These are phyloP conservation scores for Hypoxylon sp. DNA, from an alignment of 2,329 filamentous ascomycete genomes.

Conservation along the genomic window DNA sequence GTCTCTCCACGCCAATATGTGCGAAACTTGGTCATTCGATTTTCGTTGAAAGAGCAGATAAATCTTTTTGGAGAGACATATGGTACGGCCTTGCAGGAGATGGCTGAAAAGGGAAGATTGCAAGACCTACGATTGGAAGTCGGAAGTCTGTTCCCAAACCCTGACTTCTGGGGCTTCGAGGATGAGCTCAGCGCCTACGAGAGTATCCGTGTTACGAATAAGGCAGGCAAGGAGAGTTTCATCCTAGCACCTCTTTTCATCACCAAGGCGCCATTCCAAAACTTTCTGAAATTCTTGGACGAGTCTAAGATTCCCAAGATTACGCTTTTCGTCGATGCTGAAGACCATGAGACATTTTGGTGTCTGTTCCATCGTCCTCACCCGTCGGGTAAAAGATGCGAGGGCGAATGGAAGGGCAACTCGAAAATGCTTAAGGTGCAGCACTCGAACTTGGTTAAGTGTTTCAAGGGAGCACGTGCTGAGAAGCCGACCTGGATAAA, in stretches of 20 bases:
- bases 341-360: constrained; percentile 42
- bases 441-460: constrained; percentile 31
- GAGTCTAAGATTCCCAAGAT: constrained; percentile 29
- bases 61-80: constrained; percentile 36
- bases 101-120: constrained; percentile 40
- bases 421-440: constrained; percentile 34
- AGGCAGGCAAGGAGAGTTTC: constrained; percentile 19
- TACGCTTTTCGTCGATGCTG: constrained; percentile 30
- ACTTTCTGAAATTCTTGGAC: constrained; percentile 41
- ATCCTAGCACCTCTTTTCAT: constrained; percentile 39
- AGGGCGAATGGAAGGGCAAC: constrained; percentile 38
- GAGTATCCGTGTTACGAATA: constrained; percentile 24
- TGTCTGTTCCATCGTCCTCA: constrained; percentile 40
- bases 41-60: constrained; percentile 37
- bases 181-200: constrained; percentile 20
- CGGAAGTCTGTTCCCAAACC: constrained; percentile 35
- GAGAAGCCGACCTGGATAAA: too few relatives aligned
- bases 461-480: constrained; percentile 28
- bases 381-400: constrained; percentile 31
- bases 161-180: constrained; percentile 41
- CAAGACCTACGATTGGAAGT: constrained; percentile 38
- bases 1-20: constrained; percentile 42
- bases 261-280: constrained; percentile 40
- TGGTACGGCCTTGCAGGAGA: constrained; percentile 35
- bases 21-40: constrained; percentile 37